Conservation (phyloP, 2,329 filamentous ascomycete genomes). For the Tricladium varicosporioides region DNA sequence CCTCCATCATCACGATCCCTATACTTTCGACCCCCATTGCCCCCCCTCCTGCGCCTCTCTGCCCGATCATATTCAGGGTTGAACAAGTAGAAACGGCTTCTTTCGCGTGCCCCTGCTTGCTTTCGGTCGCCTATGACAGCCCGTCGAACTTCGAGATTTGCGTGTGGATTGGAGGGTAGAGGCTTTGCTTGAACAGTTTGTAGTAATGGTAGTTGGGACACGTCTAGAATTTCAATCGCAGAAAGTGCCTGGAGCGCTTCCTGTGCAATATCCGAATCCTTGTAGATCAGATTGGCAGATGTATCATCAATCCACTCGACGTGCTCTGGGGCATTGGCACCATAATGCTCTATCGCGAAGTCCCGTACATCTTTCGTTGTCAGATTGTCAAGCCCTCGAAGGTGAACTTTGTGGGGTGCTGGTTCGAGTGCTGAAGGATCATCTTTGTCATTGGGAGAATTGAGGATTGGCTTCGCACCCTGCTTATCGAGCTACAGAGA, state of each 20-base stretch:
- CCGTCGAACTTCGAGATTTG: slow-evolving; percentile 68
- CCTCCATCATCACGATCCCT: slow-evolving; percentile 54
- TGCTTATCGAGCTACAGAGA: slow-evolving; percentile 18
- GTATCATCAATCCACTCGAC: slow-evolving; percentile 96
- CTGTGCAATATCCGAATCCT: slow-evolving; percentile 48
- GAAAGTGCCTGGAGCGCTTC: slow-evolving; percentile 55
- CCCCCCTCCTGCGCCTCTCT: slow-evolving; percentile 61
- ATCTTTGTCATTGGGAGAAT: slow-evolving; percentile 26
- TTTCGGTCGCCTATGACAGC: slow-evolving; percentile 79
- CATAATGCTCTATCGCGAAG: slow-evolving; percentile 70
- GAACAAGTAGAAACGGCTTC: slow-evolving; percentile 88
- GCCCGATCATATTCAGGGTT: slow-evolving; percentile 86
- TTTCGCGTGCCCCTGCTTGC: slow-evolving; percentile 69
- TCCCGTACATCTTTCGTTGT: slow-evolving; percentile 76
- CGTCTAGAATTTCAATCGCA: slow-evolving; percentile 47
- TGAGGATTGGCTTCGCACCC: slow-evolving; percentile 21
- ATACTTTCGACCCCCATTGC: slow-evolving; percentile 53
- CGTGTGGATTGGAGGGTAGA: slow-evolving; percentile 65
- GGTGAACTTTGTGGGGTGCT: slow-evolving; percentile 47
- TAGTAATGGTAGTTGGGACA: slow-evolving; percentile 54
- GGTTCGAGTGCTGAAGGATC: slow-evolving; percentile 24
- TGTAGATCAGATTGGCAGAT: slow-evolving; percentile 83
- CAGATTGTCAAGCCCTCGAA: slow-evolving; percentile 79
- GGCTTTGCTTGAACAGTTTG: slow-evolving; percentile 69
- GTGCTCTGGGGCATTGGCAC: slow-evolving; percentile 51